Evolutionary conservation across 495 filamentous ascomycete genomes (phyloP).

Genomic region (Aspergillus sclerotioniger): DNA sequence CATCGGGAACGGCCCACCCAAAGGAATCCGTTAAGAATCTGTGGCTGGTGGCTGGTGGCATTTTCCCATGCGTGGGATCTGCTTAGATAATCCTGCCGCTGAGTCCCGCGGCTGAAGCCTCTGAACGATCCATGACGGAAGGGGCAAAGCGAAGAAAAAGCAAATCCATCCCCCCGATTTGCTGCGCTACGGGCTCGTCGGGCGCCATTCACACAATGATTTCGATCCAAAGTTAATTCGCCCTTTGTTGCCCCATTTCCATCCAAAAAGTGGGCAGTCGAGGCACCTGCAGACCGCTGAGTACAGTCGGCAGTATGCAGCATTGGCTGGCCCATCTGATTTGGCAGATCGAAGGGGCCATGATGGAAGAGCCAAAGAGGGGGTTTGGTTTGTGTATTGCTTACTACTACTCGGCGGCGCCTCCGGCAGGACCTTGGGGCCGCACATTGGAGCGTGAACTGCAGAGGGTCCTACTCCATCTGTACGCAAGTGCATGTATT

Average conservation of each 20-base stretch:
- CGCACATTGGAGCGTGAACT: constrained; percentile 13
- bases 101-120: constrained; percentile 8
- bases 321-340: constrained; percentile 8
- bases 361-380: constrained; percentile 9
- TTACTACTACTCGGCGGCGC: constrained; percentile 5
- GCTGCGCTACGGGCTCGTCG: background rate
- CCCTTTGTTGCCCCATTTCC: background rate
- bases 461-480: constrained; percentile 22
- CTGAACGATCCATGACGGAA: constrained; percentile 34
- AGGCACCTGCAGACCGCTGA: constrained; percentile 18
- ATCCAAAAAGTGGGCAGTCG: constrained; percentile 13
- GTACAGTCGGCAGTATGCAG: constrained; percentile 25
- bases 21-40: constrained; percentile 22
- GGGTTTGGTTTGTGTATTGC: constrained; percentile 9
- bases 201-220: background rate
- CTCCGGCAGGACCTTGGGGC: constrained; percentile 9
- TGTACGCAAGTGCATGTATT: constrained; percentile 21
- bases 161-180: background rate
- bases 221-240: background rate
- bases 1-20: constrained; percentile 26
- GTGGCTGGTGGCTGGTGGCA: constrained; percentile 18
- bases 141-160: constrained; percentile 26
- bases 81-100: constrained; percentile 15
- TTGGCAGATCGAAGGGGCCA: constrained; percentile 8
- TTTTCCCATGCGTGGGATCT: constrained; percentile 13